Conservation (phyloP, 768 basidiomycete species). For the Tylopilus intermedius region DNA sequence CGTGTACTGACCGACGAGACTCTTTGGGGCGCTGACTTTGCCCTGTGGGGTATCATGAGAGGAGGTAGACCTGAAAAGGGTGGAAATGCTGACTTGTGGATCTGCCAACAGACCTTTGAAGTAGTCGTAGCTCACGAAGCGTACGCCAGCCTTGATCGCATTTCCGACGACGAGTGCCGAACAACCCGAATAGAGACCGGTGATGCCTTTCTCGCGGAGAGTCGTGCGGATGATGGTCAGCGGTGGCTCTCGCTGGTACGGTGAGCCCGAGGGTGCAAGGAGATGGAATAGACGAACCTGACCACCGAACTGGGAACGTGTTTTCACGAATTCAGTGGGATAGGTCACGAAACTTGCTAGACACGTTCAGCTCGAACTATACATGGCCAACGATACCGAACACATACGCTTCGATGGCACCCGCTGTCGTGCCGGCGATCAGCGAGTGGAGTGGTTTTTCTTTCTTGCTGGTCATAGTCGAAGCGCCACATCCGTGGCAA, state of each 20-base stretch:
- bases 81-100: constrained; percentile 52
- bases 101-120: constrained; percentile 85
- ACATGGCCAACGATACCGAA: too few species aligned
- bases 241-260: constrained; percentile 56
- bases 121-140: constrained; percentile 92
- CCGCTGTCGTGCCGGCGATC: too few species aligned
- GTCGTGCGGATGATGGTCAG: constrained; percentile 73
- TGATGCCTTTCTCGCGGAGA: constrained; percentile 65
- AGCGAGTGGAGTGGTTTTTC: too few species aligned
- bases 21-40: constrained; percentile 81
- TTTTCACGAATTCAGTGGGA: constrained; percentile 91
- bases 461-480: too few species aligned
- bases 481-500: too few species aligned
- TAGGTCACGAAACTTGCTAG: constrained; percentile 73
- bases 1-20: constrained; percentile 61
- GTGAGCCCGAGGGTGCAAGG: background rate
- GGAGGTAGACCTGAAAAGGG: background rate
- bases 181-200: constrained; percentile 91
- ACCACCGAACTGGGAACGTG: constrained; percentile 86
- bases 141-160: constrained; percentile 88
- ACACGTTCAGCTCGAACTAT: constrained; percentile 10
- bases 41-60: constrained; percentile 47
- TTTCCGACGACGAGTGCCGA: constrained; percentile 88
- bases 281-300: constrained; percentile 40
- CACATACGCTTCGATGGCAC: too few species aligned